Base-by-base conservation (phyloP, 345 rosid species). In the Linum lewisii region DNA sequence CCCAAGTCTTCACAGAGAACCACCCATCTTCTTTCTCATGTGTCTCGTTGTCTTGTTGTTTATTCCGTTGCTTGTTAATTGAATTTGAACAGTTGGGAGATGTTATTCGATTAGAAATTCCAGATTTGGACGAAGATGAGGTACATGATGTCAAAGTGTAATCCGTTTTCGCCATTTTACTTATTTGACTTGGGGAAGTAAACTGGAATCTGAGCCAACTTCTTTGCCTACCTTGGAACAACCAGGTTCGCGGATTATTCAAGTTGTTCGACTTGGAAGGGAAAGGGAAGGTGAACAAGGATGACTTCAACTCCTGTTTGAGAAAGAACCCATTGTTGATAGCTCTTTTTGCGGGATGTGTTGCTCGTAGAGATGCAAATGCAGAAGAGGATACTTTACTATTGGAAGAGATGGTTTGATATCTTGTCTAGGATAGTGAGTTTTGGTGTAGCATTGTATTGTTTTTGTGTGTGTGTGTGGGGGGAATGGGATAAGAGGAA, bases 271-370 rank as follows among this genome's bases (percentile, higher is more conserved):
- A 82, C 25, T 62, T 58, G 0, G 79, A 84, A 57, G 80, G 73
- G 50, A 94, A 84, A 53, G 80, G 88, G 62, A 72, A 71, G 59
- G 67, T 78, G 13, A 73, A 79, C 67, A 75, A 73, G 70, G 80
- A 74, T 54, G 85, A 76, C 24, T 87, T 87, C 52, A n/a, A 77
- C 26, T 69, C 70, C 61, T 77, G 85, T 72, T 77, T 93, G 32
- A 77, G 82, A 68, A 75, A 60, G 79, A 84, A 89, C 59, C 97
- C 97, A 21, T 62, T 93, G 59, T 66, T 89, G 66, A 71, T 93
- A 70, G 79, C 88, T 0, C 62, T 89, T 9, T 85, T 93, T 64
- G 71, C 80, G 7, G 74, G 70, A 54, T 57, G 63, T 21, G 55
- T 77, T 61, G 63, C 57, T 63, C 75, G 60, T 4, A 67, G 59